Base-by-base conservation (phyloP, 2,329 filamentous ascomycete genomes). In the Colletotrichum sp. region DNA sequence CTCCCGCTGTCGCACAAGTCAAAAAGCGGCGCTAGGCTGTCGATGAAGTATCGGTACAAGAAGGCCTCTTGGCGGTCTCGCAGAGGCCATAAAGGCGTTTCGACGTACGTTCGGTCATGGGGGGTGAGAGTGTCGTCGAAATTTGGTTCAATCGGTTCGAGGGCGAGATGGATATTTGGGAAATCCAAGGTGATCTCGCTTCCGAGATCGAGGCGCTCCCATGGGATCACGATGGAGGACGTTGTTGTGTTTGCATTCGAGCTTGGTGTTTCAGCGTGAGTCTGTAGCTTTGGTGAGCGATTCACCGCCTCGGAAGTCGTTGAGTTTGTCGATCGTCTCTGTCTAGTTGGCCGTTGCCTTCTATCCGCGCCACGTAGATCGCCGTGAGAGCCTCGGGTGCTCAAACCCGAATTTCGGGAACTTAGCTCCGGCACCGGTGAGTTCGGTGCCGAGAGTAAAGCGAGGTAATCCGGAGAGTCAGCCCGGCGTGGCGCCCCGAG, bases 1-100 rank as follows among this genome's bases (percentile, higher is more conserved):
- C 78, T 74, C 8, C 80, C 81, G 28, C 76, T 79, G 13, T 82
- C 81, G 63, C 81, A 82, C 9, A 82, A 59, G 21, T 82, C 81
- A 26, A 82, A 81, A 2, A 81, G 73, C 4, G 81, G 81, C 3
- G 81, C 80, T 8, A 82, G 52, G 3, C 77, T 77, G 15, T 82
- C 72, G 10, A 82, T 72, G 12, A 79, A 82, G 24, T 81, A 79
- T 44, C 80, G 77, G 7, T 82, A 82, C 0, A 82, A 66, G 77
- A 82, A 81, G 3, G 81, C 81, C 57, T 82, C 81, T 16, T 81
- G 77, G 1, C 78, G 77, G 26, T 82, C 79, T 71, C 67, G 64
- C 7, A 75, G 72, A 32, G 71, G 75, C 72, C 75, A 75, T 3
- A 67, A 55, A 15, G 74, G 74, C n/a, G 57, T 64, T 49, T 76